Evolutionary conservation across 2,329 filamentous ascomycete genomes (phyloP), one percentile per base, ranked within the genome.

Genomic region (Dactylonectria estremocensis): DNA sequence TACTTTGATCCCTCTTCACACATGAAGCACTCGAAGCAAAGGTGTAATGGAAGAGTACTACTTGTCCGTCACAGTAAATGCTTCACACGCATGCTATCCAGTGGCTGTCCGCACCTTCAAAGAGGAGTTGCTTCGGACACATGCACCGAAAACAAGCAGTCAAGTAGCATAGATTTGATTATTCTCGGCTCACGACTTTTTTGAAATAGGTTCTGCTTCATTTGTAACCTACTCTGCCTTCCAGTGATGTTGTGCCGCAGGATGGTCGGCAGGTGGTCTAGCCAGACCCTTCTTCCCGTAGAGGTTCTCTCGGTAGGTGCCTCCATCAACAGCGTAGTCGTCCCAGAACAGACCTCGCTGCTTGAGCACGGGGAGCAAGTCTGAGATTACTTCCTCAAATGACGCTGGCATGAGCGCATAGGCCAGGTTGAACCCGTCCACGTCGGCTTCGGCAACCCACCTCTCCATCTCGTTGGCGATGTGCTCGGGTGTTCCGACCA

Each of bases 361-460:
- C 49, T 83, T 84, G 28, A 93, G 78, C 69, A 92, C 91, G 0
- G 91, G 90, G 0, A 93, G 72, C 3, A 93, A 77, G 10, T 91
- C 80, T 9, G 91, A 86, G 35, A 91, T 87, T 1, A 93, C 86
- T 69, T 93, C 91, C 64, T 90, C 86, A 76, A 93, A 93, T 0
- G 88, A 90, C 48, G 86, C 85, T 0, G 90, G 91, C 65, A 83
- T 80, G 0, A 82, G 67, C 0, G 78, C 79, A 43, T 75, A 74
- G 9, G 69, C 64, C n/a, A 79, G 48, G n/a, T 78, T 78, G 45
- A 78, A 91, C 0, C 90, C 90, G 74, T 92, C 90, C 1, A 92
- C 84, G 70, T 90, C 90, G 0, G 87, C 89, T 73, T 91, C 89
- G 0, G 66, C 64, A 4, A 81, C 67, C 79, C 79, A 81, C 16